phyloP scores from a whole-genome alignment of 495 filamentous ascomycete genomes.

The Letharia lupina region DNA sequence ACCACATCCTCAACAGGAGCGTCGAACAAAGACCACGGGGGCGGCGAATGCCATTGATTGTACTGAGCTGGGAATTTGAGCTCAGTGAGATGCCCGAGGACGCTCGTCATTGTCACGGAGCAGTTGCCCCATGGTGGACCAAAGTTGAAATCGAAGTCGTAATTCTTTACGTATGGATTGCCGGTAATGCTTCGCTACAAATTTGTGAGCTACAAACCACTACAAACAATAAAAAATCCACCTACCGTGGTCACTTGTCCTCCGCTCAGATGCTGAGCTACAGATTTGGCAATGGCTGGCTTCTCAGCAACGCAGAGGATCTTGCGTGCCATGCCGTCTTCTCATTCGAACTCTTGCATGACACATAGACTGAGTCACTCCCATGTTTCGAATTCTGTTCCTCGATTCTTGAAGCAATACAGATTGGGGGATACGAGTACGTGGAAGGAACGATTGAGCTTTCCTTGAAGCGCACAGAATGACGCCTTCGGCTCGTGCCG shows the following conservation, averaged over 20 bases:
- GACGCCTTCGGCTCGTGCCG: slow-evolving; percentile 15
- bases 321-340: slow-evolving; percentile 33
- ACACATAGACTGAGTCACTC: neutral
- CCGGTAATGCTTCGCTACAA: slow-evolving; percentile 48
- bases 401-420: neutral
- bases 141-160: slow-evolving; percentile 83
- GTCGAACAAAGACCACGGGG: slow-evolving; percentile 72
- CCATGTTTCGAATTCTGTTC: neutral
- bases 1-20: slow-evolving; percentile 62
- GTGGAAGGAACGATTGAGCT: neutral
- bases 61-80: slow-evolving; percentile 63
- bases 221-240: slow-evolving; percentile 17
- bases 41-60: slow-evolving; percentile 70
- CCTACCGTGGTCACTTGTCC: slow-evolving; percentile 61
- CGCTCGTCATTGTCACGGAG: slow-evolving; percentile 84
- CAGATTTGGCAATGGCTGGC: slow-evolving; percentile 90
- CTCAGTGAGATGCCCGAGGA: slow-evolving; percentile 72
- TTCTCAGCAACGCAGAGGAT: slow-evolving; percentile 96
- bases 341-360: neutral
- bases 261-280: slow-evolving; percentile 78
- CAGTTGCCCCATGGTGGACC: slow-evolving; percentile 70
- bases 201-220: slow-evolving; percentile 25
- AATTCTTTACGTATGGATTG: slow-evolving; percentile 84
- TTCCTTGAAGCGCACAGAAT: too few relatives aligned
- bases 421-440: neutral